Percentiles rank a stretch among this genome's conserved stretches.
phyloP scores from a whole-genome alignment of 345 rosid species.

The Eucalyptus marginata region DNA sequence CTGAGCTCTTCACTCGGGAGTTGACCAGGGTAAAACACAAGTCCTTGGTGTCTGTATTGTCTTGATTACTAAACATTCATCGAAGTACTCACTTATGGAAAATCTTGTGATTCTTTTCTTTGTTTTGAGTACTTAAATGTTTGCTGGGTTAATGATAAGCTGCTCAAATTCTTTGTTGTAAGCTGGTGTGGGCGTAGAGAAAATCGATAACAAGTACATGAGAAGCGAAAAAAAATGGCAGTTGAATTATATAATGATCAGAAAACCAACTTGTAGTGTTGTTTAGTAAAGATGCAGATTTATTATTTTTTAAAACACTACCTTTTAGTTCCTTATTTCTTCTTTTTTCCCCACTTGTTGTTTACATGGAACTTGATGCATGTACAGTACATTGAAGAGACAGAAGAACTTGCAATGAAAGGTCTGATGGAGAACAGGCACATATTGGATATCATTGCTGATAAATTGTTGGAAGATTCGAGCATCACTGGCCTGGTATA shows the following conservation, averaged over 20 bases:
- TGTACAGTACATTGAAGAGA: conserved; percentile 81
- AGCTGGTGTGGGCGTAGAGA: background rate
- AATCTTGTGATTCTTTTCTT: background rate
- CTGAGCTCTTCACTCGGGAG: conserved; percentile 91
- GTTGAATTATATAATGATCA: background rate
- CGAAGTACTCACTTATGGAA: background rate
- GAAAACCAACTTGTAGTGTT: background rate
- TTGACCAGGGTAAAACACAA: conserved; percentile 53
- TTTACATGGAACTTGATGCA: conserved; percentile 1
- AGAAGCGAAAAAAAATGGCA: background rate
- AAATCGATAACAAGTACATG: background rate
- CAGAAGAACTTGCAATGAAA: conserved; percentile 88
- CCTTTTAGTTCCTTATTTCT: background rate
- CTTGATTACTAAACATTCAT: background rate
- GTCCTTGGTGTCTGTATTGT: background rate
- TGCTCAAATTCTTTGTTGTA: background rate
- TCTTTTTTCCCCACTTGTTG: background rate
- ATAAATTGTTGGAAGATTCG: conserved; percentile 58
- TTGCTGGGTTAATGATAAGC: background rate
- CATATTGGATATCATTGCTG: conserved; percentile 60
- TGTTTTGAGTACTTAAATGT: background rate
- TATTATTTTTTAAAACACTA: background rate
- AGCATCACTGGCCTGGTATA: conserved; percentile 95
- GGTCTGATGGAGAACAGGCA: conserved; percentile 63
- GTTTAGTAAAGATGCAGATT: background rate